Percentiles rank a stretch among this genome's conserved stretches.
These are phyloP conservation scores for Aspergillus neotritici DNA, from an alignment of 2,329 filamentous ascomycete genomes.

Conservation along the genomic window DNA sequence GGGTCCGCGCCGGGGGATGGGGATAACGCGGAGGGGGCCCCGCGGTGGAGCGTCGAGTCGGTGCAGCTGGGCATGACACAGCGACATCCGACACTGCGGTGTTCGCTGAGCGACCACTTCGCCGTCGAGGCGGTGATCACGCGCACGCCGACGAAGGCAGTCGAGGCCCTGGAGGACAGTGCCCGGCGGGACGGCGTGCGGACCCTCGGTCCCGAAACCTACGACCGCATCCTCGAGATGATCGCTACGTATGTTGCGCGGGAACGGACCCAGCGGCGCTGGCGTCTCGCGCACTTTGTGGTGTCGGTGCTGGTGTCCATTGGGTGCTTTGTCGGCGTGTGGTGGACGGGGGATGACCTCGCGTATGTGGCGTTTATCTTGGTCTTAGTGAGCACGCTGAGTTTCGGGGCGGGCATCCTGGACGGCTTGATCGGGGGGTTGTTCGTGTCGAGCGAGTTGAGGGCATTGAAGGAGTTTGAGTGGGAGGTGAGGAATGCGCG, in stretches of 20 bases:
- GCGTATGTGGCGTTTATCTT: constrained; percentile 76
- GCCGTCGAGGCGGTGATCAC: constrained; percentile 75
- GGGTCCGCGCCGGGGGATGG: constrained; percentile 22
- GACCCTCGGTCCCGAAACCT: constrained; percentile 46
- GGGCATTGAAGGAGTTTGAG: constrained; percentile 81
- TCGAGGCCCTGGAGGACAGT: not conserved
- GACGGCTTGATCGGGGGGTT: constrained; percentile 81
- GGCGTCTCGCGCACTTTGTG: constrained; percentile 70
- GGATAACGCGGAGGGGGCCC: constrained; percentile 18
- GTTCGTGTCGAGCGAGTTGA: constrained; percentile 79
- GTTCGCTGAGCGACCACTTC: constrained; percentile 92
- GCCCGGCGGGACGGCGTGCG: not conserved
- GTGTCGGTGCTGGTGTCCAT: constrained; percentile 61
- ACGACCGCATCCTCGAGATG: constrained; percentile 68
- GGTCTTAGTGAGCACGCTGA: constrained; percentile 71
- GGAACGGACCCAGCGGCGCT: constrained; percentile 65
- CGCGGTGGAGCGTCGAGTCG: constrained; percentile 63
- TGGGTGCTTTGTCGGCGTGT: constrained; percentile 72
- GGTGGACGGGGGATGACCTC: constrained; percentile 64
- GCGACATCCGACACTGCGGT: constrained; percentile 72
- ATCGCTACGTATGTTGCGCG: constrained; percentile 63
- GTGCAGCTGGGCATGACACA: constrained; percentile 73
- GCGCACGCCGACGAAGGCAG: constrained; percentile 27
- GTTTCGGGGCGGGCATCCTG: constrained; percentile 67
- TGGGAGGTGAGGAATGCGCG: constrained; percentile 76